Base-by-base conservation (phyloP, 1,284 basidiomycete species). In the Tilletia indica region DNA sequence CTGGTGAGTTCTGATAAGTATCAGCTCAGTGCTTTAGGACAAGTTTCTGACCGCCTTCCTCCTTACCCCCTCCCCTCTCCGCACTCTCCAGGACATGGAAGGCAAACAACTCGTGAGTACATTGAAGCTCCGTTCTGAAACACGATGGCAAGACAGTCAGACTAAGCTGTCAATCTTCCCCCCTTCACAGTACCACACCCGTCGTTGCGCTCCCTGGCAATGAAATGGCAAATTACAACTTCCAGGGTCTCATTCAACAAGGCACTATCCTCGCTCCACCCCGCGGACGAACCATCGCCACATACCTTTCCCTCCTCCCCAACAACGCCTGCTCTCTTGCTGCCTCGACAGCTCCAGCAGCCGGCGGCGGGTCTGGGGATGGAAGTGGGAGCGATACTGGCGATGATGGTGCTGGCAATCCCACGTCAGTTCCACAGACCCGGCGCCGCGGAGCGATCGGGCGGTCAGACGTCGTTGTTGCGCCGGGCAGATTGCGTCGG, bases 1-100 rank as follows among this genome's bases (percentile, higher is more conserved):
- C 67, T 83, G 80, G 80, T 63, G 8, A 63, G 58, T 38, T 31
- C 8, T 63, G 8, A 34, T 31, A 1, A 16, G 58, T 19, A 36
- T 1, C 21, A 36, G 19, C 5, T 31, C 5, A 31, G 34, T 16
- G 6, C 36, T 2, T n/a, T 54, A 1, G 21, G 51, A 54, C n/a
- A 6, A 19, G n/a, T 2, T 34, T 14, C 21, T 14, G 31, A 36
- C 58, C 4, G 54, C 9, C 25, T 14, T 58, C 54, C 14, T 54
- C 6, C 16, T 19, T 5, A 54, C n/a, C 19, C 58, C 5, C 25
- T 31, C 4, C 42, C 42, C 42, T 45, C 42, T 45, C 42, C 42
- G 42, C 42, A 45, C 42, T 9, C 42, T 45, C 34, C 25, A 63
- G 58, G 58, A 63, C 58, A 8, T 63, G 58, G 58, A 63, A 63